Percentiles rank a stretch among this genome's conserved stretches.
These are phyloP conservation scores for Lagenidium giganteum DNA, from an alignment of 352 stramenopile species.

Conservation along the genomic window DNA sequence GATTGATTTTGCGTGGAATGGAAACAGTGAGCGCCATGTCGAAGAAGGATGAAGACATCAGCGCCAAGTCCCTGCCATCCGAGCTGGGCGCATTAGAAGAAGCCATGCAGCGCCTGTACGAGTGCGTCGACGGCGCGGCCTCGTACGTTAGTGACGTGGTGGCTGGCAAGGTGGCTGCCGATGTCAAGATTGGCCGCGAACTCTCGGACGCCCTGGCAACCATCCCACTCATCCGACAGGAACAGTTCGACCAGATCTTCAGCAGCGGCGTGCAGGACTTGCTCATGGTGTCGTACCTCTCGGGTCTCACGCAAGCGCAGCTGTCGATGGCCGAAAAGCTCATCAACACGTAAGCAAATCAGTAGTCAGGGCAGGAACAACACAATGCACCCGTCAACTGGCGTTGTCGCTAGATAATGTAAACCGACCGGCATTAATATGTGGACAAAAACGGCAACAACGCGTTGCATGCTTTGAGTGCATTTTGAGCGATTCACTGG, in stretches of 20 bases:
- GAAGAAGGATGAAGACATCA: conserved; percentile 30
- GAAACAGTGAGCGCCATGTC: conserved; percentile 68
- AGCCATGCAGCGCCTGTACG: conserved; percentile 87
- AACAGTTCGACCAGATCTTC: conserved; percentile 97
- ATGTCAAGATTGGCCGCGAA: conserved; percentile 88
- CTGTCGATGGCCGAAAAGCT: conserved; percentile 97
- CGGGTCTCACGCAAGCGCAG: conserved; percentile 96
- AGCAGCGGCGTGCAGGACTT: conserved; percentile 96
- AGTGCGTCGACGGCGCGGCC: conserved; percentile 86
- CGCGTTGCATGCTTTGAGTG: too few relatives aligned
- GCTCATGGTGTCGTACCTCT: conserved; percentile 98
- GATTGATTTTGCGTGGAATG: conserved; percentile 2
- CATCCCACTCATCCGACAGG: conserved; percentile 90
- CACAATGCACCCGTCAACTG: too few relatives aligned
- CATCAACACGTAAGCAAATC: conserved; percentile 91
- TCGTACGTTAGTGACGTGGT: conserved; percentile 92
- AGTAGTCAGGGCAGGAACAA: too few relatives aligned
- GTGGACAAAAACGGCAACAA: too few relatives aligned
- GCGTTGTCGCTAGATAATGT: too few relatives aligned
- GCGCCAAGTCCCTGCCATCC: conserved; percentile 50
- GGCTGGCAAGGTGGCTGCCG: conserved; percentile 58
- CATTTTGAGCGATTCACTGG: too few relatives aligned
- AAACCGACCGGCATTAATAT: too few relatives aligned
- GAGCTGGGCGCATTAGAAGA: conserved; percentile 68
- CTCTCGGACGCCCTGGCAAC: conserved; percentile 92